A percentile compares a stretch with the other conserved stretches of the same genome.
Evolutionary conservation across 176 grass and related monocot species (phyloP).

Genomic region (Panicum miliaceum): DNA sequence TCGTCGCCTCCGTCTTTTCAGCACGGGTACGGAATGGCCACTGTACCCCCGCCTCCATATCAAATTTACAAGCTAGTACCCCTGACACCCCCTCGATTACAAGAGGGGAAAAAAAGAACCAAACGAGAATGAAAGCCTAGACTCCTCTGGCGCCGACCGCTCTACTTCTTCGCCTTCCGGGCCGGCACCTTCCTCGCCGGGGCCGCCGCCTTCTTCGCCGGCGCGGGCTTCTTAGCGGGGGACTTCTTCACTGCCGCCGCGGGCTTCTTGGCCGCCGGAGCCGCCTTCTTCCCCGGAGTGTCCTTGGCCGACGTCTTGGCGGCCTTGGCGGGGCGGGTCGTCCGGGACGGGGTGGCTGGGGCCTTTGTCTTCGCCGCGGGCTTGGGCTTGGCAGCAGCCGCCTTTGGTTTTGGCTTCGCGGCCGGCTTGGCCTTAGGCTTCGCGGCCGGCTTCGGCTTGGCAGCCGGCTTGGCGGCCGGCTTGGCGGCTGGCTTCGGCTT

Average conservation of each 20-base stretch:
- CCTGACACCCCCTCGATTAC: not conserved
- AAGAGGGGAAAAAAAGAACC: not conserved
- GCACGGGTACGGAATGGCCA: slow-evolving; percentile 17
- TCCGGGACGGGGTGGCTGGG: not conserved
- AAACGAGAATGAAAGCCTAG: slow-evolving; percentile 17
- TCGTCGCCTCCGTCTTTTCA: not conserved
- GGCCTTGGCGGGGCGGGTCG: slow-evolving; percentile 42
- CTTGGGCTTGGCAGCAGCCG: slow-evolving; percentile 12
- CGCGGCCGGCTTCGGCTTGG: slow-evolving; percentile 13
- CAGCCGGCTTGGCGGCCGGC: not conserved
- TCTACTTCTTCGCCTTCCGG: slow-evolving; percentile 82
- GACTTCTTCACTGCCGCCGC: slow-evolving; percentile 34
- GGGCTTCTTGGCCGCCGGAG: slow-evolving; percentile 42
- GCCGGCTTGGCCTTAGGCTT: slow-evolving; percentile 45
- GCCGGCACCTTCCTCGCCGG: slow-evolving; percentile 54
- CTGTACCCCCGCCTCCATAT: slow-evolving; percentile 34
- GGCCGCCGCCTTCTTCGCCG: slow-evolving; percentile 37
- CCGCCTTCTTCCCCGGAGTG: slow-evolving; percentile 45
- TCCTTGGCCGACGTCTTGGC: slow-evolving; percentile 61
- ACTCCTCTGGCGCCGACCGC: too few relatives aligned
- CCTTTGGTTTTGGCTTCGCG: slow-evolving; percentile 32
- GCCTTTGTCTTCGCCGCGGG: slow-evolving; percentile 50
- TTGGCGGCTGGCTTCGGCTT: slow-evolving; percentile 28
- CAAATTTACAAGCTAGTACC: slow-evolving; percentile 60
- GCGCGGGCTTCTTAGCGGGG: slow-evolving; percentile 34